Conservation (phyloP, 768 basidiomycete species). For the Lentinula boryana region DNA sequence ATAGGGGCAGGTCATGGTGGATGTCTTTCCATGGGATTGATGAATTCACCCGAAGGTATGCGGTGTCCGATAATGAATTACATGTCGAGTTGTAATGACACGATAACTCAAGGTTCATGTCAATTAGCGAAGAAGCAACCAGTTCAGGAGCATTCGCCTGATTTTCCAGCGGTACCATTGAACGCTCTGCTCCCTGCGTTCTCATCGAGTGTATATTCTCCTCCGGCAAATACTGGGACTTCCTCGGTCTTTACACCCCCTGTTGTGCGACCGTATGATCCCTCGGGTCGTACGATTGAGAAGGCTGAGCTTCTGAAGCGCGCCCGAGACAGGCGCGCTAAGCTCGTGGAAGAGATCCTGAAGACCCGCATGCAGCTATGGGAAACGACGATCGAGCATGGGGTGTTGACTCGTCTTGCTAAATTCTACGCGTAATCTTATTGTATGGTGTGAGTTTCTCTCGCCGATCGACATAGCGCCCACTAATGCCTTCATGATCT, state of each 20-base stretch:
- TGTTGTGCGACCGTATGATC: conserved; percentile 9
- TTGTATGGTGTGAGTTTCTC: neutral
- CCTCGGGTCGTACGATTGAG: conserved; percentile 14
- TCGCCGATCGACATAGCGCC: too few relatives aligned
- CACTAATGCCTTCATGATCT: too few relatives aligned
- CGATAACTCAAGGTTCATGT: conserved; percentile 10
- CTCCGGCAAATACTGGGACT: conserved; percentile 4
- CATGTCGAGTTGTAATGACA: conserved; percentile 11
- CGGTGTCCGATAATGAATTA: conserved; percentile 13
- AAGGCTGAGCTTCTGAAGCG: conserved; percentile 43
- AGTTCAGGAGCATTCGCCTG: neutral
- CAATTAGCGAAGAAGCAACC: neutral
- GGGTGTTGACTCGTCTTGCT: conserved; percentile 34
- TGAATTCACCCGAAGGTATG: conserved; percentile 16
- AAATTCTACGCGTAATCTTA: conserved; percentile 19
- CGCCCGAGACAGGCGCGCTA: conserved; percentile 47
- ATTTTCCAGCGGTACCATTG: neutral
- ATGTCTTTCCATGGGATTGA: conserved; percentile 9
- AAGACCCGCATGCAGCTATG: conserved; percentile 62
- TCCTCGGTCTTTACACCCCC: conserved; percentile 13
- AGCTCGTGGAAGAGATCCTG: conserved; percentile 50
- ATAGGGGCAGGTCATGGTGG: conserved; percentile 8
- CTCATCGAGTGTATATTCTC: neutral
- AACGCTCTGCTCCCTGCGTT: neutral
- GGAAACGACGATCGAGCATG: conserved; percentile 55